Conservation (phyloP, 1,139 yeast genomes). For the Lodderomyces orthopsilosis region DNA sequence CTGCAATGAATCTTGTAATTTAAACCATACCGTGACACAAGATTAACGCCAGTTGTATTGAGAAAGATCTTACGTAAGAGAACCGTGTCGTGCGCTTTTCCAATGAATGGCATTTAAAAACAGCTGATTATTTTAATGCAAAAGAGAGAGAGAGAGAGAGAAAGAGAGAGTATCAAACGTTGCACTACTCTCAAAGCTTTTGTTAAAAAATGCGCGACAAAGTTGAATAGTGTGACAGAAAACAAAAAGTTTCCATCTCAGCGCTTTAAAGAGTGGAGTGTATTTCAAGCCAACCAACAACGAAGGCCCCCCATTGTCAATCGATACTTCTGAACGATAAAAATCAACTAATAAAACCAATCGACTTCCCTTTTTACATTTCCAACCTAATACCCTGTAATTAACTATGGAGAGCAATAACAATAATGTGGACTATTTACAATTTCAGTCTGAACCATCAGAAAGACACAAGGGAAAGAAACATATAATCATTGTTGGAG, state of each 20-base stretch:
- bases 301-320: too few species aligned
- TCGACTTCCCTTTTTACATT: not conserved
- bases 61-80: too few species aligned
- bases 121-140: slow-evolving; percentile 6
- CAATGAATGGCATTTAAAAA: slow-evolving; percentile 1
- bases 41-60: too few species aligned
- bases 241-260: not conserved
- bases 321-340: too few species aligned
- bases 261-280: too few species aligned
- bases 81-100: not conserved
- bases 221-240: not conserved
- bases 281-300: too few species aligned
- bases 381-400: too few species aligned
- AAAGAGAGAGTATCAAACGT: not conserved
- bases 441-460: slow-evolving; percentile 46
- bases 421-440: slow-evolving; percentile 26
- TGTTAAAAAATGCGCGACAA: not conserved
- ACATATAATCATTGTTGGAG: slow-evolving; percentile 80
- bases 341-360: not conserved
- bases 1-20: too few species aligned
- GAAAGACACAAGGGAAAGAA: slow-evolving; percentile 59
- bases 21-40: too few species aligned
- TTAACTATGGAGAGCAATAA: slow-evolving; percentile 1
- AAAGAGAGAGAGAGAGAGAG: not conserved
- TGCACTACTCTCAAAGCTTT: too few species aligned